Evolutionary conservation across 208 protist species (phyloP).

Genomic region (Wallacemonas sp.): DNA sequence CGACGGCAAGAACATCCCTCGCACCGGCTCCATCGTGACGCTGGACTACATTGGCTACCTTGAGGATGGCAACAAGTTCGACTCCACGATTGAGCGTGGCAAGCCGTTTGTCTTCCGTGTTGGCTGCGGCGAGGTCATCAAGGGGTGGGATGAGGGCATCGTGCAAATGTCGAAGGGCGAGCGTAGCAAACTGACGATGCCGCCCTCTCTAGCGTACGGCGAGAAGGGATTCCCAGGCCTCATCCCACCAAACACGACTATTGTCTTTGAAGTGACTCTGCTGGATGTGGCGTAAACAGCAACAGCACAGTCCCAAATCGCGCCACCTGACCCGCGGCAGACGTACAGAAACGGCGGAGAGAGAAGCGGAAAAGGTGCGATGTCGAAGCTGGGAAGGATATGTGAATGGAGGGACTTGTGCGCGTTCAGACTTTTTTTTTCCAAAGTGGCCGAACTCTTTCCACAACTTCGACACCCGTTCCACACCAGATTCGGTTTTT

Average conservation of each 20-base stretch:
- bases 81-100: conserved; percentile 86
- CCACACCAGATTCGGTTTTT: no score
- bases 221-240: conserved; percentile 85
- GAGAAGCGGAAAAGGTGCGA: no score
- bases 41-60: conserved; percentile 88
- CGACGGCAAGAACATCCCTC: conserved; percentile 91
- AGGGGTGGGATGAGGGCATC: conserved; percentile 95
- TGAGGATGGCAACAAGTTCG: conserved; percentile 86
- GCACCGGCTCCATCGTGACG: conserved; percentile 82
- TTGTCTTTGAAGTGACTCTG: conserved; percentile 94
- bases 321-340: no score
- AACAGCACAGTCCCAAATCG: no score
- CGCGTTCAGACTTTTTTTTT: no score
- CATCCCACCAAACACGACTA: conserved; percentile 86
- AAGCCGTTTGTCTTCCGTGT: conserved; percentile 94
- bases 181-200: conserved; percentile 91
- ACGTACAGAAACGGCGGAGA: no score
- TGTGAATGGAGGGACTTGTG: no score
- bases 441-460: no score
- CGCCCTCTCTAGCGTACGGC: conserved; percentile 90
- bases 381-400: no score
- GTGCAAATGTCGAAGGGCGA: conserved; percentile 94
- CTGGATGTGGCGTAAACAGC: conserved; percentile 68
- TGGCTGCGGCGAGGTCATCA: conserved; percentile 91
- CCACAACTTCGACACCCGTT: no score